Evolutionary conservation across 2,329 filamentous ascomycete species (phyloP), one percentile per base, ranked within the genome.

Genomic region (Drechslerella dactyloides): DNA sequence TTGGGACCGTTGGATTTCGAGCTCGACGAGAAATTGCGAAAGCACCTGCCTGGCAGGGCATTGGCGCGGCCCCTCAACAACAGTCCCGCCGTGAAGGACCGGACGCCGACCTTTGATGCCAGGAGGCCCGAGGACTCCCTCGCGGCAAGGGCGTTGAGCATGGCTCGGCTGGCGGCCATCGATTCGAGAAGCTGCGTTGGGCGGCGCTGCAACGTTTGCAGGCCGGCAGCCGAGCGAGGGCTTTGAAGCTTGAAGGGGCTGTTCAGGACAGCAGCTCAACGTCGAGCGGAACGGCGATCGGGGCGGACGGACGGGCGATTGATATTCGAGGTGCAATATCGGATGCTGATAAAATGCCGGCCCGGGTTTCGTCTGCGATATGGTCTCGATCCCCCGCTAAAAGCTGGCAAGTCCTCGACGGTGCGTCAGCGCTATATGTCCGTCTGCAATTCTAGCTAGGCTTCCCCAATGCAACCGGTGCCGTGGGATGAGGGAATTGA

Each of bases 121-220:
- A 33, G 42, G 23, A 55, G 35, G 15, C 17, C 50, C 30, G 58
- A 44, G 24, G 59, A 70, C 44, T 70, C 58, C 61, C 59, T 70
- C 46, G 66, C 66, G 53, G 50, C 50, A 40, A 70, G 63, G 46
- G 59, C 54, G 51, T 70, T 70, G 59, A 64, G 57, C 54, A 70
- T 46, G 46, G 66, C 66, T 70, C 66, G 46, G 59, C 64, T 70
- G 54, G 66, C 60, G 19, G 59, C 54, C 66, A 70, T 70, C 37
- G 37, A 42, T 19, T 52, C 21, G 37, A 40, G 33, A 19, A 6
- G 33, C 44, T 64, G 66, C 23, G 66, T 70, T 70, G 66, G 56
- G 56, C 44, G 24, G 50, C 37, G 40, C 57, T 68, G 63, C 64
- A 62, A 48, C 42, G 59, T 64, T 70, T 63, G 66, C 59, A 17